Conservation (phyloP, 495 filamentous ascomycete species). For the Usnea hakonensis region DNA sequence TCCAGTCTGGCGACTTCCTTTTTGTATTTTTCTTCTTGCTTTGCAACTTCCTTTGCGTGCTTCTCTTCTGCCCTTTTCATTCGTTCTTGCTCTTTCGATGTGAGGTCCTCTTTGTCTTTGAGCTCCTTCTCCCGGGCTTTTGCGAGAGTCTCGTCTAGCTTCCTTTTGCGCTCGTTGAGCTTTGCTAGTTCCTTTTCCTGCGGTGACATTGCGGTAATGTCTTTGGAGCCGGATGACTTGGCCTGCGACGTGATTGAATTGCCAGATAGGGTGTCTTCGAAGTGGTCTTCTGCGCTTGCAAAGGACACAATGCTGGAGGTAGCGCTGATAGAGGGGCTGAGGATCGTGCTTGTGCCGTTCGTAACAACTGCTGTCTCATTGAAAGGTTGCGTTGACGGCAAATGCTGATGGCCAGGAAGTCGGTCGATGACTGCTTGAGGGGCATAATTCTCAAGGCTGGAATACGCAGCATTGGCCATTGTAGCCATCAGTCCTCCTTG, state of each 20-base stretch:
- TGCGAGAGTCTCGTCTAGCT: constrained; percentile 62
- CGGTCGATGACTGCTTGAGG: constrained; percentile 45
- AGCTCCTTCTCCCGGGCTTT: constrained; percentile 37
- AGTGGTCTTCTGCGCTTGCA: constrained; percentile 27
- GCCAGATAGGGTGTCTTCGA: constrained; percentile 15
- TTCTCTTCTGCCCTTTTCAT: constrained; percentile 49
- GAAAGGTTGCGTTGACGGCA: constrained; percentile 5
- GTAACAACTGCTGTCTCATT: constrained; percentile 14
- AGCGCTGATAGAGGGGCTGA: constrained; percentile 33
- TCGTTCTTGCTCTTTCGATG: constrained; percentile 39
- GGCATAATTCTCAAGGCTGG: constrained; percentile 36
- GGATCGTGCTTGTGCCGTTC: constrained; percentile 24
- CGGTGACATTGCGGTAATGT: constrained; percentile 28
- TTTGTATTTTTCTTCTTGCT: constrained; percentile 57
- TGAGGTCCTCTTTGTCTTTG: constrained; percentile 40
- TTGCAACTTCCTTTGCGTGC: constrained; percentile 51
- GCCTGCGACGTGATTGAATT: constrained; percentile 15
- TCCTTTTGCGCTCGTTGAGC: constrained; percentile 59
- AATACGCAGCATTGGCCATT: constrained; percentile 36
- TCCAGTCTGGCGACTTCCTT: constrained; percentile 57
- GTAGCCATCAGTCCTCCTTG: constrained; percentile 38
- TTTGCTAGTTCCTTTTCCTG: constrained; percentile 71
- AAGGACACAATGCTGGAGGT: constrained; percentile 28
- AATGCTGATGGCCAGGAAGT: constrained; percentile 32
- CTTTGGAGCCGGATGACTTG: constrained; percentile 10